Percentiles rank a stretch among this genome's conserved stretches.
Evolutionary conservation across 257 asterid species (phyloP).

Genomic region (Lavandula angustifolia): DNA sequence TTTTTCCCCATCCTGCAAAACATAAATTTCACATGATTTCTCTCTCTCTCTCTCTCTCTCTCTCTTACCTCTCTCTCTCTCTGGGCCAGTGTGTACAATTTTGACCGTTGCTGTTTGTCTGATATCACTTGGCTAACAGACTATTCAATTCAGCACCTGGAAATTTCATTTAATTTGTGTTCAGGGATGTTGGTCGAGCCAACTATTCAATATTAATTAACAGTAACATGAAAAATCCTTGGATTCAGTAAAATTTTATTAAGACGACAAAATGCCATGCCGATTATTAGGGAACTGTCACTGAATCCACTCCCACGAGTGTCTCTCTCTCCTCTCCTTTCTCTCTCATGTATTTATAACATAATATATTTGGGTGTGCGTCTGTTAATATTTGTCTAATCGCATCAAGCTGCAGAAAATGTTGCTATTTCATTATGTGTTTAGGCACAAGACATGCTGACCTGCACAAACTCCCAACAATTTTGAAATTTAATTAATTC

Average conservation of each 20-base stretch:
- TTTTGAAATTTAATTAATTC: too few relatives aligned
- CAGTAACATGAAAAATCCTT: conserved; percentile 10
- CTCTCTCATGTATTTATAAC: neutral
- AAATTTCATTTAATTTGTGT: conserved; percentile 23
- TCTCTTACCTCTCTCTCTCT: too few relatives aligned
- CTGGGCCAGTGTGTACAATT: neutral
- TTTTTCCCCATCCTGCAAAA: neutral
- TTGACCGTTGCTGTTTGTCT: conserved; percentile 34
- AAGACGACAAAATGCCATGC: neutral
- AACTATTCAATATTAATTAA: conserved; percentile 30
- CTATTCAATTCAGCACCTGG: conserved; percentile 19
- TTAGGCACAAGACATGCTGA: conserved; percentile 2
- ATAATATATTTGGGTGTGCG: conserved; percentile 5
- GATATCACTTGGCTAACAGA: conserved; percentile 3
- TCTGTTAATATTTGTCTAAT: conserved; percentile 11
- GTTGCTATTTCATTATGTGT: conserved; percentile 15
- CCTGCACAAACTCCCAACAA: neutral
- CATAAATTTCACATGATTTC: neutral
- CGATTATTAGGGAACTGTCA: conserved; percentile 27
- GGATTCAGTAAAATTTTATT: conserved; percentile 13
- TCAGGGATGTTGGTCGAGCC: conserved; percentile 27
- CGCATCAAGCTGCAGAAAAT: conserved; percentile 14
- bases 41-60: too few relatives aligned
- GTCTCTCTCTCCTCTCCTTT: conserved; percentile 35
- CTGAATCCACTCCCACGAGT: conserved; percentile 37